Base-by-base conservation (phyloP, 2,329 filamentous ascomycete genomes). In the Grosmannia huntii region DNA sequence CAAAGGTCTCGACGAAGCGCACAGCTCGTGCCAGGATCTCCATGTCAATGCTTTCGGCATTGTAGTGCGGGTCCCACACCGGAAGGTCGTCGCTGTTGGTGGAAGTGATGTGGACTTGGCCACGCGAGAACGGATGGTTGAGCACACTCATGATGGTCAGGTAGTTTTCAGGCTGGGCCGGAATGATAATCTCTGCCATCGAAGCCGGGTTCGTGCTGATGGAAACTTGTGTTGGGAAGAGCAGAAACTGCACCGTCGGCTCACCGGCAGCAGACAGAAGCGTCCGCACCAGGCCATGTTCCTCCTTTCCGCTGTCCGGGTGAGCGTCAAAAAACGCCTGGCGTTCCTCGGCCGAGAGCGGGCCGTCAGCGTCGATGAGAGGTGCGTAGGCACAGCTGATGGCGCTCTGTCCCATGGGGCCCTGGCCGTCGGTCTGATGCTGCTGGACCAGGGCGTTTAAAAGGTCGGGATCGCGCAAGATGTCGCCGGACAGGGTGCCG, bases 71-170 rank as follows among this genome's bases (percentile, higher is more conserved):
- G 60, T 82, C 76, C 60, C 82, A 78, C 27, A 76, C 71, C 0
- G 75, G 73, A 31, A 28, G 23, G 16, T 55, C 38, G 25, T 31
- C 64, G 4, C 72, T 67, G 48, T 74, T 70, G 1, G 70, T 55
- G 2, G 72, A 73, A 5, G 66, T 67, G 58, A 83, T 78, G 68
- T 83, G 82, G 59, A 81, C 75, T 33, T 73, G 71, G 6, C 81
- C 81, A 0, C 80, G 75, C 3, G 77, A 80, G 62, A 78, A 77
- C 0, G 81, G 81, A 59, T 83, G 81, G 14, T 77, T 55, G 21
- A 55, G 38, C 16, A 55, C 23, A 10, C 38, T 55, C 53, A 55
- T 55, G n/a, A 55, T 76, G 16, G 77, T 76, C 52, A 80, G 72
- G 63, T 77, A 79, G 61, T 81, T 75, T 59, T 71, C 66, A 1